Evolutionary conservation across 805 yeast species (phyloP), one percentile per base, ranked within the genome.

Genomic region (Candida boleticola): DNA sequence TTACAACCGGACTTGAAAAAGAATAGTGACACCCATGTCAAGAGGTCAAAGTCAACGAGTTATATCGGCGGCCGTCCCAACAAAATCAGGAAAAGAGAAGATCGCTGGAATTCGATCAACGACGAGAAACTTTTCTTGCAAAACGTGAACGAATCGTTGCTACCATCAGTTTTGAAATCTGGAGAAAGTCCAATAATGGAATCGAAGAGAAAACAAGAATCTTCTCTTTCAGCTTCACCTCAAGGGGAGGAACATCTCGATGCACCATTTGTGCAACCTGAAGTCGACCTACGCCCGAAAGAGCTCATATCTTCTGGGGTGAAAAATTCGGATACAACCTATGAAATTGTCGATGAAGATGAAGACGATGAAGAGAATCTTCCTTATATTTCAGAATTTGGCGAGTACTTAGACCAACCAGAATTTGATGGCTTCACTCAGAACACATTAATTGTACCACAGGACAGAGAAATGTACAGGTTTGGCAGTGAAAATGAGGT

Each of bases 171-270:
- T 1, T 48, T 66, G 23, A 60, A 55, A 42, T 54, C 48, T 18
- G 63, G 66, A 2, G 64, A 59, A 37, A 60, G 66, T 36, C 66
- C 63, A 0, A 64, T 64, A 1, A 48, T 60, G 53, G 54, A 55
- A 34, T 40, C 51, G 3, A 56, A 57, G 42, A 48, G 50, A 37
- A 55, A 57, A 33, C 35, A 35, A 19, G 35, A 31, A 18, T 10
- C 16, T n/a, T 23, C 36, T 6, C 20, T 32, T 5, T 10, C 36
- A 5, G 14, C 11, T 13, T 19, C 36, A 14, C n/a, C n/a, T n/a
- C n/a, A n/a, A n/a, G n/a, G n/a, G n/a, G n/a, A n/a, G n/a, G n/a
- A n/a, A n/a, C n/a, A n/a, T n/a, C n/a, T 32, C 17, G 10, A 23
- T 14, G 17, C 17, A n/a, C 29, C 36, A 29, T 16, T 16, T 11